Percentiles rank a stretch among this genome's conserved stretches.
phyloP scores from a whole-genome alignment of 2,329 filamentous ascomycete genomes.

The Chaetomium sp. region DNA sequence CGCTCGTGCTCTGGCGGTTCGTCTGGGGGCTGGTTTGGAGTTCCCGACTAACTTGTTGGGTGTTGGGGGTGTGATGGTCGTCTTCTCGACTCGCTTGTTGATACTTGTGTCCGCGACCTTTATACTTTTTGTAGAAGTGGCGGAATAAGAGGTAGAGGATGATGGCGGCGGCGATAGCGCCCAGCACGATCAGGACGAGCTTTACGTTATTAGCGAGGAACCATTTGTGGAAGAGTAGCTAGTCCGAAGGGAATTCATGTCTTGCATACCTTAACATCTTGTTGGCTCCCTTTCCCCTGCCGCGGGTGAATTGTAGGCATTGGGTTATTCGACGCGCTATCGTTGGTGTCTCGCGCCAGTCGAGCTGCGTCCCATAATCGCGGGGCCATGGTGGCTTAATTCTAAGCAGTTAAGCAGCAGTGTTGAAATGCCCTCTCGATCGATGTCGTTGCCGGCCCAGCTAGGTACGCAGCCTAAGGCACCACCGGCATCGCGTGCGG shows the following conservation, averaged over 20 bases:
- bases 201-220: neutral
- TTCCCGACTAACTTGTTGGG: constrained; percentile 14
- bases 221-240: neutral
- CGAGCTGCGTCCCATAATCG: constrained; percentile 3
- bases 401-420: neutral
- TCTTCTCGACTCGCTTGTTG: constrained; percentile 12
- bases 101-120: constrained; percentile 1
- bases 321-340: neutral
- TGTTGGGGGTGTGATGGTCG: constrained; percentile 9
- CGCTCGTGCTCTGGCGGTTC: neutral
- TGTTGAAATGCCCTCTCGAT: neutral
- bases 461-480: constrained; percentile 6
- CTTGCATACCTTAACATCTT: too few species aligned
- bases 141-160: constrained; percentile 2
- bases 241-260: too few species aligned
- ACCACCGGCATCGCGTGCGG: constrained; percentile 12
- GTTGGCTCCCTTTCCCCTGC: neutral
- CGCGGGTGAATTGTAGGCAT: constrained; percentile 1
- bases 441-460: neutral
- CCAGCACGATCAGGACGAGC: constrained; percentile 10
- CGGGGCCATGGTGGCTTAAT: constrained; percentile 11
- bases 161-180: neutral
- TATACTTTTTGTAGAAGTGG: constrained; percentile 2
- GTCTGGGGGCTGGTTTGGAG: constrained; percentile 18
- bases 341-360: neutral